Percentiles rank a stretch among this genome's conserved stretches.
These are phyloP conservation scores for Stemphylium beticola DNA, from an alignment of 2,329 filamentous ascomycete species.

Conservation along the genomic window DNA sequence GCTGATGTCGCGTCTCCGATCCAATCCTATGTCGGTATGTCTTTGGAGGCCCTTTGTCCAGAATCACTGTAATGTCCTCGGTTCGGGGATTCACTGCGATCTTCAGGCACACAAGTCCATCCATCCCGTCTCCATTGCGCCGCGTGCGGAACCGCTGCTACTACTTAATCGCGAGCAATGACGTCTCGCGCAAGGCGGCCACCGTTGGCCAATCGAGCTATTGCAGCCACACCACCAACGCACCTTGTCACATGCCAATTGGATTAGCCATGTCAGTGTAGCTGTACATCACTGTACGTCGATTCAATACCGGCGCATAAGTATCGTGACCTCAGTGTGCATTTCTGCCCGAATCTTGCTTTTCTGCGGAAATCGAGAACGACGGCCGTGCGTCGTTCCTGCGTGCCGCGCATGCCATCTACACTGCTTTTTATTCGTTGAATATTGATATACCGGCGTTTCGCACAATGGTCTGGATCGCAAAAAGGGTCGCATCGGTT, in stretches of 20 bases:
- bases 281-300: conserved; percentile 10
- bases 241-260: conserved; percentile 6
- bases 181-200: conserved; percentile 12
- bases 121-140: conserved; percentile 8
- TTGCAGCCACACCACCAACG: conserved; percentile 9
- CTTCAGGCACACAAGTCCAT: conserved; percentile 18
- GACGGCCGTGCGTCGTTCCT: conserved; percentile 12
- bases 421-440: conserved; percentile 5
- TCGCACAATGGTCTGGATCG: background rate
- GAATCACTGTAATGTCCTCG: background rate
- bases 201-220: conserved; percentile 6
- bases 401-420: conserved; percentile 4
- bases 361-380: conserved; percentile 1
- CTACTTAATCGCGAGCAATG: conserved; percentile 8
- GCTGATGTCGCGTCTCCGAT: conserved; percentile 12
- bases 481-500: conserved; percentile 1
- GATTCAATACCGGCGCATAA: background rate
- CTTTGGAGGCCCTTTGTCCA: background rate
- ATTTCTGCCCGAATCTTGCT: background rate
- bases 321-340: conserved; percentile 15
- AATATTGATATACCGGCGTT: conserved; percentile 4
- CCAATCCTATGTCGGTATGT: background rate
- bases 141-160: conserved; percentile 18
- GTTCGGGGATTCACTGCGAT: conserved; percentile 5
- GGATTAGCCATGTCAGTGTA: background rate